phyloP scores from a whole-genome alignment of 2,329 filamentous ascomycete genomes.

The Ophiostoma sp. region DNA sequence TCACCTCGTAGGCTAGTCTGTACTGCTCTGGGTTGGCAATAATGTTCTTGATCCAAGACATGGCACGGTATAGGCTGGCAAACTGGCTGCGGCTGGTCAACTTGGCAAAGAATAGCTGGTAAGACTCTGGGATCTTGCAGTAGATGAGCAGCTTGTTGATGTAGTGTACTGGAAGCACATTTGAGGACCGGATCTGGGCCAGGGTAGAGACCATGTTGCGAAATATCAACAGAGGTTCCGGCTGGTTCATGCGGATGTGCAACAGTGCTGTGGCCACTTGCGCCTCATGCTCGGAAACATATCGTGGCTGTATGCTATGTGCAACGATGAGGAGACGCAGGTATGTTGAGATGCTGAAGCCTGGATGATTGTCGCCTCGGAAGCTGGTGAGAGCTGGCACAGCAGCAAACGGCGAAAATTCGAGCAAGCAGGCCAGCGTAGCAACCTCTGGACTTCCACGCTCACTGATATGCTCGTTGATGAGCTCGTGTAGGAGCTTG shows the following conservation, averaged over 20 bases:
- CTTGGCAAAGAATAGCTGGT: conserved; percentile 3
- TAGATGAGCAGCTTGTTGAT: conserved; percentile 22
- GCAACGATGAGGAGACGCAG: conserved; percentile 20
- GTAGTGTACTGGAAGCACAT: conserved; percentile 22
- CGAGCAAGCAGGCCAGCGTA: conserved; percentile 19
- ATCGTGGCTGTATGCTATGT: conserved; percentile 14
- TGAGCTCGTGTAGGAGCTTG: conserved; percentile 31
- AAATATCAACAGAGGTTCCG: conserved; percentile 19
- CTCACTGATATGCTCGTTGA: conserved; percentile 22
- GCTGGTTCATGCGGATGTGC: conserved; percentile 14
- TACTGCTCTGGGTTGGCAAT: conserved; percentile 35
- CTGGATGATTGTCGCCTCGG: conserved; percentile 15
- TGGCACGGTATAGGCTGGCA: conserved; percentile 16
- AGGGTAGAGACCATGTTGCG: conserved; percentile 16
- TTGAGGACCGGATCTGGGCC: conserved; percentile 13
- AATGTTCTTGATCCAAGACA: conserved; percentile 20
- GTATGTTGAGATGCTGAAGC: conserved; percentile 18
- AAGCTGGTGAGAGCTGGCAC: conserved; percentile 5
- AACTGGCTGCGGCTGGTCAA: conserved; percentile 14
- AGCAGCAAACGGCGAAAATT: conserved; percentile 12
- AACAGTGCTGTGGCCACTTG: conserved; percentile 13
- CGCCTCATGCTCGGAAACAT: conserved; percentile 17
- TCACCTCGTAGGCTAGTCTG: conserved; percentile 30
- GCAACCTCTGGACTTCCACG: conserved; percentile 19
- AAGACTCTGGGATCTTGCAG: conserved; percentile 18